A percentile compares a stretch with the other conserved stretches of the same genome.
These are phyloP conservation scores for Meyerozyma athensensis DNA, from an alignment of 1,139 yeast genomes.

Conservation along the genomic window DNA sequence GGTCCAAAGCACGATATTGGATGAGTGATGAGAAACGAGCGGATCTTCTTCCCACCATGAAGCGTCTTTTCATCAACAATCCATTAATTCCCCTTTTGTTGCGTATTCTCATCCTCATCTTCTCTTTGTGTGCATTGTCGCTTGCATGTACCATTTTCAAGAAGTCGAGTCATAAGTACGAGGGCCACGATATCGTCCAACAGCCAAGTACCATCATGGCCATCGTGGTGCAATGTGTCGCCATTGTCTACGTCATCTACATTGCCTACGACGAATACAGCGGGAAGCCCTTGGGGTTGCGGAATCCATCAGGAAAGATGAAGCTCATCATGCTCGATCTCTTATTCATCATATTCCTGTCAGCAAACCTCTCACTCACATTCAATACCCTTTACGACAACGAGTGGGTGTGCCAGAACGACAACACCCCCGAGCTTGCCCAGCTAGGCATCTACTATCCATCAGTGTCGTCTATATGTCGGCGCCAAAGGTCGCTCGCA, in stretches of 20 bases:
- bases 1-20: slow-evolving; percentile 64
- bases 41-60: slow-evolving; percentile 60
- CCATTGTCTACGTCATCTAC: slow-evolving; percentile 70
- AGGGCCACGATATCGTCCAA: slow-evolving; percentile 51
- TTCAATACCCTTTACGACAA: slow-evolving; percentile 78
- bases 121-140: slow-evolving; percentile 60
- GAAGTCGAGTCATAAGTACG: slow-evolving; percentile 37
- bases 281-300: slow-evolving; percentile 85
- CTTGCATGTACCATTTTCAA: slow-evolving; percentile 62
- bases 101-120: slow-evolving; percentile 60
- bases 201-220: slow-evolving; percentile 95
- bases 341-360: slow-evolving; percentile 84
- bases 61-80: slow-evolving; percentile 59
- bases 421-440: slow-evolving; percentile 18
- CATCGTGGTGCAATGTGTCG: slow-evolving; percentile 74
- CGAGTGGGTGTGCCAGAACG: slow-evolving; percentile 70
- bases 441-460: slow-evolving; percentile 25
- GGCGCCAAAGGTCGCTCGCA: slow-evolving; percentile 75
- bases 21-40: slow-evolving; percentile 60
- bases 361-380: slow-evolving; percentile 82
- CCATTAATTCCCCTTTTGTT: slow-evolving; percentile 78
- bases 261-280: slow-evolving; percentile 88
- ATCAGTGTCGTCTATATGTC: slow-evolving; percentile 51
- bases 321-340: slow-evolving; percentile 73
- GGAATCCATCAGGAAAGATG: slow-evolving; percentile 80